A percentile compares a stretch with the other conserved stretches of the same genome.
phyloP scores from a whole-genome alignment of 768 basidiomycete genomes.

The Termitomyces sp. region DNA sequence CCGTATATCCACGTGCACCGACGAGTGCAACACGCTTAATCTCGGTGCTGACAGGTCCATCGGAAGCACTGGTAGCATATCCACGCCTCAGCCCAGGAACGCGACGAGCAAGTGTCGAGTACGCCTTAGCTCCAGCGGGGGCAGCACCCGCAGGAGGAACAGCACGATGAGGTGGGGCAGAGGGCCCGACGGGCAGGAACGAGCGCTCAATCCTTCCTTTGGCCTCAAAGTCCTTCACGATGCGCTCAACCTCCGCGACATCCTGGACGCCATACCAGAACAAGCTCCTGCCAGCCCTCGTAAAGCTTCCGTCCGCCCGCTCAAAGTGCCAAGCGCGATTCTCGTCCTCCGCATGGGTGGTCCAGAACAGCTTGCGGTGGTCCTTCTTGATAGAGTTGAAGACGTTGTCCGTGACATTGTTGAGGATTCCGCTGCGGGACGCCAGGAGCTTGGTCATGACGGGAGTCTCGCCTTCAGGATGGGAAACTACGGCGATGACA shows the following conservation, averaged over 20 bases:
- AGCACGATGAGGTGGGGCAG: conserved; percentile 51
- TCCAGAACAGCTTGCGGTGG: conserved; percentile 94
- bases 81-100: conserved; percentile 55
- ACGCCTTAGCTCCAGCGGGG: conserved; percentile 42
- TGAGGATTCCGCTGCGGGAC: conserved; percentile 83
- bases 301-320: conserved; percentile 96
- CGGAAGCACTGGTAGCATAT: conserved; percentile 66
- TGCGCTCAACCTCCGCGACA: conserved; percentile 83
- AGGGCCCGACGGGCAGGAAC: conserved; percentile 83
- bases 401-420: conserved; percentile 95
- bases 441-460: conserved; percentile 91
- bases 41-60: conserved; percentile 38
- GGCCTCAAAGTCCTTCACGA: conserved; percentile 68
- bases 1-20: conserved; percentile 94
- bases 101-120: conserved; percentile 52
- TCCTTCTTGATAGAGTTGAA: conserved; percentile 96
- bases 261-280: conserved; percentile 98
- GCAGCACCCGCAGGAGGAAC: conserved; percentile 14
- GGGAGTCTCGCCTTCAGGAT: conserved; percentile 82
- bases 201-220: conserved; percentile 83
- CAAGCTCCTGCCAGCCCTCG: conserved; percentile 84
- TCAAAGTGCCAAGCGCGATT: conserved; percentile 99
- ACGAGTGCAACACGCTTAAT: conserved; percentile 92
- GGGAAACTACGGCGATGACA: conserved; percentile 89
- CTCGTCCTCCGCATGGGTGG: conserved; percentile 93